Percentiles rank a stretch among this genome's conserved stretches.
Evolutionary conservation across 208 protist genomes (phyloP).

Genomic region (Vickermania spadyakhi): DNA sequence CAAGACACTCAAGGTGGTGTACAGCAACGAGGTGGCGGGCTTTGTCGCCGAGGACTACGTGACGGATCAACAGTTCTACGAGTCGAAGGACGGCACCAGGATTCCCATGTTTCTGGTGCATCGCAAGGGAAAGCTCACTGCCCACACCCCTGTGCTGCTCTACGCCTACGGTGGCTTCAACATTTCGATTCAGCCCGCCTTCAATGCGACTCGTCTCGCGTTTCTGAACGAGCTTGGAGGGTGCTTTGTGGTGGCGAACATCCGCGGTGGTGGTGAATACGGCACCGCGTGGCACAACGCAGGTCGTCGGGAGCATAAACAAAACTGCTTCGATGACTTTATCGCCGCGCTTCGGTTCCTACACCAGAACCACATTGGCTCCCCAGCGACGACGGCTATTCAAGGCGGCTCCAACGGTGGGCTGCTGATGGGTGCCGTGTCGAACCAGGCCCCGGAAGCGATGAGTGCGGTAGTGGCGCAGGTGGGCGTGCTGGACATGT

Average conservation of each 20-base stretch:
- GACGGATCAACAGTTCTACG: slow-evolving; percentile 87
- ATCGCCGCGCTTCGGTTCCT: slow-evolving; percentile 68
- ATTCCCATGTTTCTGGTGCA: slow-evolving; percentile 94
- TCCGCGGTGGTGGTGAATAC: slow-evolving; percentile 94
- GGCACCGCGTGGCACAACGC: slow-evolving; percentile 91
- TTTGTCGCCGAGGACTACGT: slow-evolving; percentile 60
- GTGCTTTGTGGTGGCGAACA: slow-evolving; percentile 88
- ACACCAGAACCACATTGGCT: slow-evolving; percentile 64
- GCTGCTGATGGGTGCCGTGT: slow-evolving; percentile 83
- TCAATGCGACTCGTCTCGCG: slow-evolving; percentile 58
- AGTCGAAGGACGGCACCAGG: slow-evolving; percentile 82
- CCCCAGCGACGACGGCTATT: slow-evolving; percentile 77
- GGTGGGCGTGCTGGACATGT: slow-evolving; percentile 93
- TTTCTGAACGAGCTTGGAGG: slow-evolving; percentile 79
- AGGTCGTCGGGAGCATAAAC: slow-evolving; percentile 66
- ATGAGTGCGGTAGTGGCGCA: slow-evolving; percentile 79
- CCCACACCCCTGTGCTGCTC: slow-evolving; percentile 69
- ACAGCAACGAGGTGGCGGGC: slow-evolving; percentile 63
- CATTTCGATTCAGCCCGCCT: slow-evolving; percentile 80
- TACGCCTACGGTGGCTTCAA: slow-evolving; percentile 95
- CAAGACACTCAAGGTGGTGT: slow-evolving; percentile 47
- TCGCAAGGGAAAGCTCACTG: slow-evolving; percentile 49
- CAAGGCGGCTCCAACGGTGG: slow-evolving; percentile 94
- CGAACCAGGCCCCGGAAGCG: slow-evolving; percentile 86
- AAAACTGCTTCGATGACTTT: slow-evolving; percentile 90